Conservation (phyloP, 2,329 filamentous ascomycete species). For the Microthyrium microscopicum region DNA sequence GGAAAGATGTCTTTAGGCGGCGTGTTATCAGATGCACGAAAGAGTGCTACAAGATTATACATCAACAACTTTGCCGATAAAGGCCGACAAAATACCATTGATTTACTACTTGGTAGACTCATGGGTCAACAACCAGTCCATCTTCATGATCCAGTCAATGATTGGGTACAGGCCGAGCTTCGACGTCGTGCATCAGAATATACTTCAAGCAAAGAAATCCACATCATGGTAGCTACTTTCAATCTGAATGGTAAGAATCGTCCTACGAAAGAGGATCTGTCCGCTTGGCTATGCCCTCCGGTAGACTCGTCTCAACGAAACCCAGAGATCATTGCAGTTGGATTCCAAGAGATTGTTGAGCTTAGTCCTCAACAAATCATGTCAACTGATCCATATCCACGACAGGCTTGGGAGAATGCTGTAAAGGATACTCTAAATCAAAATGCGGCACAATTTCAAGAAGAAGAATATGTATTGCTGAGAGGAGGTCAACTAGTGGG, state of each 20-base stretch:
- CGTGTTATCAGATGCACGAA: conserved; percentile 84
- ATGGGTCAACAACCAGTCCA: conserved; percentile 72
- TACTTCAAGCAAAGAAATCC: conserved; percentile 55
- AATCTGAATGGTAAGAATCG: conserved; percentile 82
- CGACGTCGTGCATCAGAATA: conserved; percentile 46
- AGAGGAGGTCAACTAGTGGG: conserved; percentile 89
- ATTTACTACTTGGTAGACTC: conserved; percentile 72
- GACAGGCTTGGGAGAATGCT: conserved; percentile 71
- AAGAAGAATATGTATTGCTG: conserved; percentile 73
- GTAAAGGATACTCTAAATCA: conserved; percentile 64
- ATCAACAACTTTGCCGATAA: conserved; percentile 98
- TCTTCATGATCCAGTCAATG: conserved; percentile 86
- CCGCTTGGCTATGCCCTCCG: conserved; percentile 72
- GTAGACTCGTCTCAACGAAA: conserved; percentile 39
- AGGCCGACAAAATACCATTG: conserved; percentile 81
- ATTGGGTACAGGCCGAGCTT: conserved; percentile 68
- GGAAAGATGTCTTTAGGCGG: conserved; percentile 94
- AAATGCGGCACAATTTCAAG: conserved; percentile 45
- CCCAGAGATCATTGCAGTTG: conserved; percentile 76
- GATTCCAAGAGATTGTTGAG: conserved; percentile 97
- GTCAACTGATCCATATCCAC: conserved; percentile 82
- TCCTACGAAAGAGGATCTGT: conserved; percentile 63
- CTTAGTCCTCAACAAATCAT: conserved; percentile 96
- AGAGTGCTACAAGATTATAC: conserved; percentile 84
- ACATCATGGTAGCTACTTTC: conserved; percentile 77